Base-by-base conservation (phyloP, 2,329 filamentous ascomycete species). In the Botrytis elliptica region DNA sequence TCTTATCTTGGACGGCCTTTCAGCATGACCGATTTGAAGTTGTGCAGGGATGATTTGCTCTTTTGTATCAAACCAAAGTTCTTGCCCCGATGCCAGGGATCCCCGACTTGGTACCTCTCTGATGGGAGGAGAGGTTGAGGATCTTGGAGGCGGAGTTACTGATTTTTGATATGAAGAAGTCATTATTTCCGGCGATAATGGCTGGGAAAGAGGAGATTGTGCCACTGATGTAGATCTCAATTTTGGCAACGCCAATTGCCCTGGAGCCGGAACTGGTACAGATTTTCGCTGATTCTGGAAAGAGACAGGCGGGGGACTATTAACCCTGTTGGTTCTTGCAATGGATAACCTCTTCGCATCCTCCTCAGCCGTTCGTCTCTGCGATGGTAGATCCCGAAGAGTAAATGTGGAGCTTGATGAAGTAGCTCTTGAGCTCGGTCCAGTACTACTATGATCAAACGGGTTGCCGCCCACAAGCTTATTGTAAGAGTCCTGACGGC, bases 201-300 rank as follows among this genome's bases (percentile, higher is more conserved):
- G 36, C 20, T 60, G 49, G 33, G 42, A 57, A 57, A 57, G 18
- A n/a, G 29, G n/a, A 36, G 66, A 44, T 52, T 42, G 52, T 49
- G 40, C 71, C 25, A 46, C 36, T 20, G n/a, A 29, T 62, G 42
- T 7, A n/a, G 55, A 57, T 52, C 38, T 62, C 25, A 40, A 33
- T 60, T 25, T 69, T 38, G 55, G 33, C 12, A 62, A 7, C 10
- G 25, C 5, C 22, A n/a, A 49, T 49, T 57, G 49, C 7, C 40
- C 29, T 12, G 49, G 29, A 46, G 52, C 20, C 36, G 29, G 4
- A 40, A 73, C 70, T 38, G 71, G 57, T 25, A 55, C 67, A 22
- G 42, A 55, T 44, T 66, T 74, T 25, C 68, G 36, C 49, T 75
- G 72, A 16, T 63, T 77, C 64, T 75, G 75, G 74, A 77, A 76